Conservation (phyloP, 495 filamentous ascomycete genomes). For the Arthonia radiata region DNA sequence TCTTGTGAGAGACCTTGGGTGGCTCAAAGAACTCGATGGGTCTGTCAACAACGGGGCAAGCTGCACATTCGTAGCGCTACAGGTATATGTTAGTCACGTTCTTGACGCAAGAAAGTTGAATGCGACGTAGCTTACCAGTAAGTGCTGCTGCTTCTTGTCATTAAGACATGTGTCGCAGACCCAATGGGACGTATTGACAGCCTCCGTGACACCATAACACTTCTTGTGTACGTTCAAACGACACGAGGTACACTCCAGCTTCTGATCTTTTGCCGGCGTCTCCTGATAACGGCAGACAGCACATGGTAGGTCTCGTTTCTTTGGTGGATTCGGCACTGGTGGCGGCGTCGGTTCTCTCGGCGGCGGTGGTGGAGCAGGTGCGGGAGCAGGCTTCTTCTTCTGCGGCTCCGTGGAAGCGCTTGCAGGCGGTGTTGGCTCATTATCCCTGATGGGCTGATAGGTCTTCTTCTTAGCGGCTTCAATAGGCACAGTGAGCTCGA, state of each 20-base stretch:
- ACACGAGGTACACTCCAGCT: conserved; percentile 59
- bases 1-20: conserved; percentile 63
- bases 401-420: conserved; percentile 11
- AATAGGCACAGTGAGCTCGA: conserved; percentile 16
- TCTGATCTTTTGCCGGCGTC: conserved; percentile 41
- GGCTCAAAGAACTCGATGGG: conserved; percentile 67
- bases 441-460: conserved; percentile 3
- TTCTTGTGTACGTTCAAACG: conserved; percentile 77
- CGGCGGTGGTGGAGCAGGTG: conserved; percentile 10
- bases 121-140: conserved; percentile 35
- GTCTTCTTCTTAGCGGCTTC: conserved; percentile 2
- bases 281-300: conserved; percentile 60
- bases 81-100: conserved; percentile 9
- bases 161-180: conserved; percentile 88
- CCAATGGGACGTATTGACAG: conserved; percentile 51
- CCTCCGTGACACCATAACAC: conserved; percentile 66
- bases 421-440: conserved; percentile 2
- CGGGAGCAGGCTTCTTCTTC: conserved; percentile 34
- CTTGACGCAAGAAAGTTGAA: background rate
- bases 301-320: conserved; percentile 36
- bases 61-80: conserved; percentile 68
- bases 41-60: conserved; percentile 47
- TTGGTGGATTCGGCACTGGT: conserved; percentile 11
- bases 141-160: conserved; percentile 65
- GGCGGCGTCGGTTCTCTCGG: conserved; percentile 14